Conservation (phyloP, 495 filamentous ascomycete genomes). For the Usnea hakonensis region DNA sequence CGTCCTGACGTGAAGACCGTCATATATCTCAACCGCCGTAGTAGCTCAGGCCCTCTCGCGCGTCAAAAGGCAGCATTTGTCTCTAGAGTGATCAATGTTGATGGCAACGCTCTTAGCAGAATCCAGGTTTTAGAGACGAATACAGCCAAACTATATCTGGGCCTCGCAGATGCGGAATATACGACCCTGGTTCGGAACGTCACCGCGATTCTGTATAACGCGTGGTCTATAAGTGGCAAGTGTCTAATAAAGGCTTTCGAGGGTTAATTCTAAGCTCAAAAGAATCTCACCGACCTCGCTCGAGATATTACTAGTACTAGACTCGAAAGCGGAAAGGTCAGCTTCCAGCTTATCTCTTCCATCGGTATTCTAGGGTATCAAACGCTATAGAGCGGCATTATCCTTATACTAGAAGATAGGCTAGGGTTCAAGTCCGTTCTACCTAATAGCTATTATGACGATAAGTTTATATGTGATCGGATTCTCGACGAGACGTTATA, state of each 20-base stretch:
- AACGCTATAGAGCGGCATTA: constrained; percentile 25
- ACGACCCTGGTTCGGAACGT: constrained; percentile 32
- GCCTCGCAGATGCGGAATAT: constrained; percentile 36
- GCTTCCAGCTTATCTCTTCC: constrained; percentile 50
- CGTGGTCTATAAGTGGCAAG: constrained; percentile 49
- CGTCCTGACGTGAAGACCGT: constrained; percentile 30
- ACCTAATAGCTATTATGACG: constrained; percentile 41
- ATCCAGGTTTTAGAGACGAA: constrained; percentile 43
- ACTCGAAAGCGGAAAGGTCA: constrained; percentile 20
- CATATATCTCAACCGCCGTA: constrained; percentile 44
- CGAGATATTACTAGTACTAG: constrained; percentile 29
- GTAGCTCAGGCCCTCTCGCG: constrained; percentile 15
- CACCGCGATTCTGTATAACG: constrained; percentile 52
- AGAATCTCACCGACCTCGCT: constrained; percentile 42
- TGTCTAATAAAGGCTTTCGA: constrained; percentile 39
- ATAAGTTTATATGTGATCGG: constrained; percentile 41
- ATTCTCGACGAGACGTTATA: constrained; percentile 40
- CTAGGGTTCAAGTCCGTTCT: constrained; percentile 32
- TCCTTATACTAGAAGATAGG: constrained; percentile 32
- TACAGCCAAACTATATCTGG: constrained; percentile 36
- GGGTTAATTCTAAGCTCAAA: constrained; percentile 41
- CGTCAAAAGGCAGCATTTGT: constrained; percentile 37
- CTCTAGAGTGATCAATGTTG: constrained; percentile 32
- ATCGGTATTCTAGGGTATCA: constrained; percentile 44
- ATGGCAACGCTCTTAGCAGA: constrained; percentile 27